Evolutionary conservation across 768 basidiomycete species (phyloP).

Genomic region (Lactarius evosmus): DNA sequence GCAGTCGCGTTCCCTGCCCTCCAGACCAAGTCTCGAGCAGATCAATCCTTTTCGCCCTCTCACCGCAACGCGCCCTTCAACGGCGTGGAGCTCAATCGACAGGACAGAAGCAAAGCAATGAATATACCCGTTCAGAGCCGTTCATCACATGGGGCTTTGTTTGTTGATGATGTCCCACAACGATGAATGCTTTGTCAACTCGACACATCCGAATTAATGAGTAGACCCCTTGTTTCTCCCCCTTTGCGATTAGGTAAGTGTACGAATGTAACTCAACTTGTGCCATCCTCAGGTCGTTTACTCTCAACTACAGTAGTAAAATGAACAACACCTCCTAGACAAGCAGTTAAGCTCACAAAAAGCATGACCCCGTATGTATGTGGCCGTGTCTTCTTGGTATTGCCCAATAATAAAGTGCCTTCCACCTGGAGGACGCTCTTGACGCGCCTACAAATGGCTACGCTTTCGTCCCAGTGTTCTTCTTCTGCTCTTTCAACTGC

Average conservation of each 20-base stretch:
- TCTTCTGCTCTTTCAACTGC: slow-evolving; percentile 78
- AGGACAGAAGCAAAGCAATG: too few species aligned
- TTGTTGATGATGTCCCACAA: too few species aligned
- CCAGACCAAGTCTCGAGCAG: not conserved
- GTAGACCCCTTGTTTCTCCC: not conserved
- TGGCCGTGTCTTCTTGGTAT: not conserved
- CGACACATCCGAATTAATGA: not conserved
- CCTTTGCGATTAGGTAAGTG: not conserved
- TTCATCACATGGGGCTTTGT: not conserved
- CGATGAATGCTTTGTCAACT: too few species aligned
- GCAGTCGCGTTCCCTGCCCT: too few species aligned
- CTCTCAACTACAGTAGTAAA: not conserved
- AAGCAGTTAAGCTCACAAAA: not conserved
- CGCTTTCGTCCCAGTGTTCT: slow-evolving; percentile 36
- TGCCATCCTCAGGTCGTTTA: not conserved
- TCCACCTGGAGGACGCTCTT: not conserved
- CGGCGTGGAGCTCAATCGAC: too few species aligned
- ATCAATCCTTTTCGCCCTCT: not conserved
- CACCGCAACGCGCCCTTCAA: not conserved
- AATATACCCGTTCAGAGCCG: not conserved
- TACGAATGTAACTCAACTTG: too few species aligned
- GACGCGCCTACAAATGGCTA: not conserved
- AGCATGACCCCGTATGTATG: not conserved
- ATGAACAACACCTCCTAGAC: not conserved
- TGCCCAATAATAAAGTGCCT: not conserved